Conservation (phyloP, 352 stramenopile genomes). For the Phytophthora podocarpi region DNA sequence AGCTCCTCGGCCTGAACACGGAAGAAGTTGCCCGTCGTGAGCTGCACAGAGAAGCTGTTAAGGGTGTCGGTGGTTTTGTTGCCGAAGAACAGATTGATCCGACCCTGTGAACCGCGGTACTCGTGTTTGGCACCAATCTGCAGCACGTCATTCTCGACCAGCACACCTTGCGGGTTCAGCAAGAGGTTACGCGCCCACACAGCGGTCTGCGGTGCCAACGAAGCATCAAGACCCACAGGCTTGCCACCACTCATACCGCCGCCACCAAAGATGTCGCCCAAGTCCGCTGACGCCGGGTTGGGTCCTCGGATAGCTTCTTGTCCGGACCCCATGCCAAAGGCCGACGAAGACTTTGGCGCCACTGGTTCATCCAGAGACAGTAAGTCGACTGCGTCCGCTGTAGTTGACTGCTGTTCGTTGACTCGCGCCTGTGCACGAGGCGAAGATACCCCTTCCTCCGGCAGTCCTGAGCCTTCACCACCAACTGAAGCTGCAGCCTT, state of each 20-base stretch:
- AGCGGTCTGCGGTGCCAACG: constrained; percentile 50
- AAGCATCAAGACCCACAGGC: constrained; percentile 46
- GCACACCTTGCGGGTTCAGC: constrained; percentile 90
- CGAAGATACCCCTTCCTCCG: constrained; percentile 15
- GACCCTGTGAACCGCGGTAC: constrained; percentile 93
- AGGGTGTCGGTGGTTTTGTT: constrained; percentile 90
- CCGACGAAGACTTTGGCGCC: constrained; percentile 25
- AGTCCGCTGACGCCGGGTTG: constrained; percentile 53
- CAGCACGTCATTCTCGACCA: constrained; percentile 92
- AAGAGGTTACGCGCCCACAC: constrained; percentile 88
- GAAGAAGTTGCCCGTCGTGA: constrained; percentile 57
- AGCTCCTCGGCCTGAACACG: constrained; percentile 75
- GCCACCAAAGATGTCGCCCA: constrained; percentile 57
- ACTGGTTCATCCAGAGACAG: constrained; percentile 54
- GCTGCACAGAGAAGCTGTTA: constrained; percentile 81
- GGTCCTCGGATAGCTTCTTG: constrained; percentile 50
- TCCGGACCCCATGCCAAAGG: constrained; percentile 12
- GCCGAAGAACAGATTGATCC: constrained; percentile 96
- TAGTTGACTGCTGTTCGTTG: constrained; percentile 10
- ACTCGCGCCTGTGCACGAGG: constrained; percentile 17
- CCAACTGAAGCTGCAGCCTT: constrained; percentile 39
- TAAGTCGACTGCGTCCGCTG: constrained; percentile 42
- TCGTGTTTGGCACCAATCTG: constrained; percentile 97
- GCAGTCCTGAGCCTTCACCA: constrained; percentile 20
- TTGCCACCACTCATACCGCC: constrained; percentile 24